A percentile compares a stretch with the other conserved stretches of the same genome.
These are phyloP conservation scores for Brassica balearica DNA, from an alignment of 441 rosid genomes.

Conservation along the genomic window DNA sequence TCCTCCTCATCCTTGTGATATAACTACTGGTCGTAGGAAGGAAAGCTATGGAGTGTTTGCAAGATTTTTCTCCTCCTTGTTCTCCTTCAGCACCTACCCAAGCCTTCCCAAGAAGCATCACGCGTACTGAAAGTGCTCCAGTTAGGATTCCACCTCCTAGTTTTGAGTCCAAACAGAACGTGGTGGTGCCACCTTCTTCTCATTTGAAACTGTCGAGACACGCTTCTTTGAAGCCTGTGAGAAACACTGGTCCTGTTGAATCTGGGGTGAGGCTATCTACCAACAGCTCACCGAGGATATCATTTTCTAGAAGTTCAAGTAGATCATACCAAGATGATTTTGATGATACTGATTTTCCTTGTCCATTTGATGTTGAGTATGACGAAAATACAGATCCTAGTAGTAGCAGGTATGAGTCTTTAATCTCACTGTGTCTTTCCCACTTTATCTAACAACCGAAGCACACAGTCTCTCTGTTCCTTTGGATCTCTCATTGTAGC, in stretches of 20 bases:
- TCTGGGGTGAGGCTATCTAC: constrained; percentile 58
- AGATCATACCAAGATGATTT: constrained; percentile 76
- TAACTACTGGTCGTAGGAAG: constrained; percentile 53
- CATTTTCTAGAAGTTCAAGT: constrained; percentile 77
- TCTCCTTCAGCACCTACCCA: constrained; percentile 75
- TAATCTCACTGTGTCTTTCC: constrained; percentile 16
- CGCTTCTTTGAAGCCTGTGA: constrained; percentile 50
- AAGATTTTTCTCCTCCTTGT: constrained; percentile 72
- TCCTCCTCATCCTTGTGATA: constrained; percentile 67
- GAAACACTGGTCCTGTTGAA: constrained; percentile 49
- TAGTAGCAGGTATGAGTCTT: constrained; percentile 65
- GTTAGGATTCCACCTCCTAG: constrained; percentile 67
- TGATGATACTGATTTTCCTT: constrained; percentile 76
- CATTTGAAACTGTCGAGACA: constrained; percentile 54
- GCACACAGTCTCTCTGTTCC: not conserved
- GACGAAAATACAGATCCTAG: constrained; percentile 64
- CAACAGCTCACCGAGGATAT: constrained; percentile 58
- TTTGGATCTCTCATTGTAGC: constrained; percentile 8
- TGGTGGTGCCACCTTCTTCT: constrained; percentile 59
- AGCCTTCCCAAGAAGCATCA: constrained; percentile 49
- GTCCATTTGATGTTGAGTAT: constrained; percentile 83
- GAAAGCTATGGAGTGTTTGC: constrained; percentile 59
- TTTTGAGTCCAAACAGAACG: constrained; percentile 51
- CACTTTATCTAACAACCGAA: not conserved
- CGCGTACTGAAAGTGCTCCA: constrained; percentile 88